Evolutionary conservation across 257 asterid species (phyloP).

Genomic region (Knoxia roxburghii): DNA sequence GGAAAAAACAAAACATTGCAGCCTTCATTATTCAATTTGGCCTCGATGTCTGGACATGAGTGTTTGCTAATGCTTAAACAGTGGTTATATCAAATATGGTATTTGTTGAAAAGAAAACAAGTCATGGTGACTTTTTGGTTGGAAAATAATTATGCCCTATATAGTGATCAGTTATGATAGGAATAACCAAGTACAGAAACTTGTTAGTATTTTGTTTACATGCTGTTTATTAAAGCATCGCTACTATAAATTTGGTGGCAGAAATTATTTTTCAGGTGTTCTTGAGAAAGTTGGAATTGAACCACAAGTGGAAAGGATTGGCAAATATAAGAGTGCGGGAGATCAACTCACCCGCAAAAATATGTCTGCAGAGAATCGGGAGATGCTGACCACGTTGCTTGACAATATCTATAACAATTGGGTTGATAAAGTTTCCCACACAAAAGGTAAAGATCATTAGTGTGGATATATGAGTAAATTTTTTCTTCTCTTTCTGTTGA

Average conservation of each 20-base stretch:
- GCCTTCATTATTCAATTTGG: background rate
- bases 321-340: slow-evolving; percentile 96
- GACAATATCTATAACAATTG: slow-evolving; percentile 76
- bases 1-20: no score
- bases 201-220: background rate
- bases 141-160: background rate
- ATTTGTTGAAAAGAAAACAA: background rate
- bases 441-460: slow-evolving; percentile 48
- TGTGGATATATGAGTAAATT: slow-evolving; percentile 7
- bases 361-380: slow-evolving; percentile 84
- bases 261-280: slow-evolving; percentile 15
- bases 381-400: slow-evolving; percentile 79
- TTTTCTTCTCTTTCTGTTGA: background rate
- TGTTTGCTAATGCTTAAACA: background rate
- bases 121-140: slow-evolving; percentile 7
- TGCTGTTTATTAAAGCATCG: background rate
- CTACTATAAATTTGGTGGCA: background rate
- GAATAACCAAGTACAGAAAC: no score
- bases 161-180: no score
- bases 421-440: slow-evolving; percentile 62
- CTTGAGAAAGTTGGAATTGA: slow-evolving; percentile 68
- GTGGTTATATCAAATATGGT: background rate
- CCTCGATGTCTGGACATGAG: background rate
- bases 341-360: slow-evolving; percentile 74
- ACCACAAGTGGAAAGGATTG: slow-evolving; percentile 86